phyloP scores from a whole-genome alignment of 164 flowering plant genomes.

The Liquidambar formosana region DNA sequence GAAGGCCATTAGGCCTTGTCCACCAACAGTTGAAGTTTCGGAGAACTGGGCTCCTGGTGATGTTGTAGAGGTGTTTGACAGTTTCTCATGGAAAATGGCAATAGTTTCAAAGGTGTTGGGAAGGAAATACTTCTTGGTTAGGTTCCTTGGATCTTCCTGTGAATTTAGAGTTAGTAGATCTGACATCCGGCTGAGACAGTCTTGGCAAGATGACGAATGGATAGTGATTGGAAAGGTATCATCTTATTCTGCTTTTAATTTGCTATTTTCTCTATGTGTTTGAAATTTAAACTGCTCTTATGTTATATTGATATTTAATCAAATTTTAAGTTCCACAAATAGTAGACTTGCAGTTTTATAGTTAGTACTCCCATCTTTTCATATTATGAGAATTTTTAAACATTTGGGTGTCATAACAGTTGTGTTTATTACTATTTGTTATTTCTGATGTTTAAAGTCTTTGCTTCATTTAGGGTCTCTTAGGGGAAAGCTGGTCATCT shows the following conservation, averaged over 20 bases:
- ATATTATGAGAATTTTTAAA: neutral
- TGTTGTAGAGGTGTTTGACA: conserved; percentile 67
- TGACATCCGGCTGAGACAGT: conserved; percentile 47
- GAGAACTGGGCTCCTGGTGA: conserved; percentile 62
- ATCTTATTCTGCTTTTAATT: neutral
- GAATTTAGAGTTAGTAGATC: conserved; percentile 30
- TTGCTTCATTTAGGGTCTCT: neutral
- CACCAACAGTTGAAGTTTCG: conserved; percentile 36
- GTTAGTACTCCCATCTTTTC: neutral
- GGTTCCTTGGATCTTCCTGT: conserved; percentile 46
- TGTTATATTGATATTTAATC: neutral
- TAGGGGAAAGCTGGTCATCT: neutral
- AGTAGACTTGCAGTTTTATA: neutral
- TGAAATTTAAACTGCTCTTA: too few species aligned
- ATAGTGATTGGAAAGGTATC: conserved; percentile 53
- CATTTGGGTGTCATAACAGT: neutral
- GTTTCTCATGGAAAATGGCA: conserved; percentile 75
- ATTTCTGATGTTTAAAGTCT: neutral
- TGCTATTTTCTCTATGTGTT: neutral
- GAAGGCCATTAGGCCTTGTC: conserved; percentile 70
- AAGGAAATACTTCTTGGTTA: conserved; percentile 35
- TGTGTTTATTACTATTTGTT: neutral
- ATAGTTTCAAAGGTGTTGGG: conserved; percentile 42
- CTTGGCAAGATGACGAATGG: conserved; percentile 60
- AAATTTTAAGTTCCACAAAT: neutral